Evolutionary conservation across 495 filamentous ascomycete species (phyloP), one percentile per base, ranked within the genome.

Genomic region (Xanthoparmelia taractica): DNA sequence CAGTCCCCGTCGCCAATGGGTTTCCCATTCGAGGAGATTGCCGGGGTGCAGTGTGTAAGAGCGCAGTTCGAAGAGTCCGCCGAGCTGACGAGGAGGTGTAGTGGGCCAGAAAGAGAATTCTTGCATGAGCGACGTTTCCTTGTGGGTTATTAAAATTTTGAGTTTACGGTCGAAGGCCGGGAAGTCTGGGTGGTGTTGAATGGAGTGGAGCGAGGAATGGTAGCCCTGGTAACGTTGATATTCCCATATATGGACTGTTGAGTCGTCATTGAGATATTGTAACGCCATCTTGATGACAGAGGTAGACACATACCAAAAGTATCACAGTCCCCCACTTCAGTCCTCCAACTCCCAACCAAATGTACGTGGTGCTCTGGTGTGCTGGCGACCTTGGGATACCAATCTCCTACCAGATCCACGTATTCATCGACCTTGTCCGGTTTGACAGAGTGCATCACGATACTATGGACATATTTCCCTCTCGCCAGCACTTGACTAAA

Each of bases 41-140:
- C 94, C 94, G 0, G 94, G 94, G 74, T 96, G 90, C 13, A 98
- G 81, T 10, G 93, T 97, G 79, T 98, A 98, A 20, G 94, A 97
- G 34, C 94, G 91, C 18, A 98, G 84, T 80, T 98, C 94, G 72
- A 98, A 98, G 37, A 98, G 75, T 29, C 94, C 94, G 65, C 94
- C 94, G 10, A 98, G 83, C 64, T 87, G 79, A 40, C 94, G 91
- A 0, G 94, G 94, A 0, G 94, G 82, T 0, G 91, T 92, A 2
- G 94, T 98, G 0, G 94, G 94, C 94, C 94, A 98, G 83, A 98
- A 98, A 58, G 90, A 95, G 77, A 98, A 98, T 73, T 98, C 94
- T 73, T 98, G 94, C 94, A 98, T 98, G 36, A 98, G 81, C 0
- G 94, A 97, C 15, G 84, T 87, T 67, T 87, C 84, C 76, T 96